Base-by-base conservation (phyloP, 768 basidiomycete genomes). In the Mycena vulgaris region DNA sequence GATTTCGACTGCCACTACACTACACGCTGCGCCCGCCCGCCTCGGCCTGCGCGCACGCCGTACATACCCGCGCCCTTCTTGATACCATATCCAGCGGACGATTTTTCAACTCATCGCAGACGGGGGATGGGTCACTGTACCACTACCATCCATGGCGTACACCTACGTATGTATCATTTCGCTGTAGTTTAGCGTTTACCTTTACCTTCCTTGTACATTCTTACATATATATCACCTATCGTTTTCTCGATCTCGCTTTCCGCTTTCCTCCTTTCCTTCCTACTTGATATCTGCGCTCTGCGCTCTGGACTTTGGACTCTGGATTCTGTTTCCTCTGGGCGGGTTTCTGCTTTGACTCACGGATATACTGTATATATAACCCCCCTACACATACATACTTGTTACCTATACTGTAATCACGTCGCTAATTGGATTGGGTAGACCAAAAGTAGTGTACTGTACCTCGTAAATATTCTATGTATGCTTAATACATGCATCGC, bases 51-150 rank as follows among this genome's bases (percentile, higher is more conserved):
- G n/a, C 52, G 33, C 33, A 35, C 30, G 16, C 30, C 8, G 7
- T 35, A 13, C 31, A 59, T 59, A 59, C 57, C 57, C 57, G 55
- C 55, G n/a, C 39, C 16, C 21, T 45, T 30, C 40, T 30, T 45
- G 28, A 59, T 59, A 59, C 57, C 57, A 55, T 13, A 55, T 55
- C 52, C 57, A 49, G 49, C 28, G 45, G 60, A 61, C 60, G 60
- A 49, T 60, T 25, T 30, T 39, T 16, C 59, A n/a, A 28, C 31
- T 35, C 47, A 48, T 49, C 60, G 60, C 47, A 48, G 30, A 31
- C 25, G 47, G 33, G 48, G 48, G 31, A 49, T 62, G 33, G 60
- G 27, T 51, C 60, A 62, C 47, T 62, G 60, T 62, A 62, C 23
- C 60, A 49, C 60, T 62, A 62, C 31, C 59, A 61, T 48, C 27